Evolutionary conservation across 257 asterid genomes (phyloP), one percentile per base, ranked within the genome.

Genomic region (Solanum boliviense): DNA sequence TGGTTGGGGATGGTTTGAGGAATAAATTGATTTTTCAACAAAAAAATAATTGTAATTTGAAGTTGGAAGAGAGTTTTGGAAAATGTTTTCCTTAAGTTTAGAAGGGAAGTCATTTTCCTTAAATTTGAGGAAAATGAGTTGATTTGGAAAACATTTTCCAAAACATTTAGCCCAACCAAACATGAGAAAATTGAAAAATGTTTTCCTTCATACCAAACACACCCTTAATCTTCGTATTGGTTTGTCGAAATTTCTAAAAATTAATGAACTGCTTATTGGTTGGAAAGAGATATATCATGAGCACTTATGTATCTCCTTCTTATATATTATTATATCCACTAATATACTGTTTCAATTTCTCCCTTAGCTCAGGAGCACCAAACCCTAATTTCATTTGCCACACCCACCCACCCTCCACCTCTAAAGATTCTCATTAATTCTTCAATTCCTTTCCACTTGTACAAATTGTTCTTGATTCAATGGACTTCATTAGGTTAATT

Each of bases 281-380:
- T 23, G 10, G 79, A 84, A 60, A 85, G 75, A 38, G 58, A 85
- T 38, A 67, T 36, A 85, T 84, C 36, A 62, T 68, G 13, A 85
- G 35, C 90, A 87, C 67, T 72, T 20, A 87, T 46, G 71, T 34
- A 32, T 48, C 56, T 35, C 71, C 84, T 18, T 34, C 9, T 84
- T 52, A 79, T 85, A 86, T 58, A 90, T 76, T 74, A 56, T 20
- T 86, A 27, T 35, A n/a, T 78, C 82, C 89, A 90, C 88, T 88
- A 90, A 85, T 73, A 31, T 60, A 90, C 92, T 88, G 81, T 88
- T 83, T 15, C 52, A 38, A 71, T 52, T 68, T 90, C 83, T 84
- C 46, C 87, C 44, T 65, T 86, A 83, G 92, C 88, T 88, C 83
- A 84, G 82, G 73, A 86, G 67, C 92, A 90, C 88, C 87, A 41